These are phyloP conservation scores for Sporobolomyces pararoseus DNA, from an alignment of 768 basidiomycete species.

Conservation along the genomic window DNA sequence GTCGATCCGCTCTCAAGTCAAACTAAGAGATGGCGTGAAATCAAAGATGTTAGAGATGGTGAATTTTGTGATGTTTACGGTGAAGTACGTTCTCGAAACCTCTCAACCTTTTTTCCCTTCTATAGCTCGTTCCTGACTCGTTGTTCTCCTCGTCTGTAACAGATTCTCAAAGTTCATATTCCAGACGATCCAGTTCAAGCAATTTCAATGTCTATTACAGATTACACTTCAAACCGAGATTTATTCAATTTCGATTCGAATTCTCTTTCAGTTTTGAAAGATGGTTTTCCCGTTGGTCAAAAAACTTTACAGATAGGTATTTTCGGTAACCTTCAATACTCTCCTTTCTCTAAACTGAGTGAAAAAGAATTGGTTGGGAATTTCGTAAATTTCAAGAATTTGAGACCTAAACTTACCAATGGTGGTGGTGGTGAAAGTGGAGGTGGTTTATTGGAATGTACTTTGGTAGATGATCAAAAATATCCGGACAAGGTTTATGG, in stretches of 20 bases:
- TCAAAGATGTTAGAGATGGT: not conserved
- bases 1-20: too few relatives aligned
- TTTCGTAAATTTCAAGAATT: not conserved
- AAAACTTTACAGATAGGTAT: slow-evolving; percentile 12
- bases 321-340: slow-evolving; percentile 8
- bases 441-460: not conserved
- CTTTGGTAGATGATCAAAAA: slow-evolving; percentile 2
- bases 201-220: slow-evolving; percentile 17
- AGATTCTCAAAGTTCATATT: slow-evolving; percentile 9
- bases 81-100: too few relatives aligned
- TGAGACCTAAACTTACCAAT: slow-evolving; percentile 6
- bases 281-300: not conserved
- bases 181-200: not conserved
- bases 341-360: not conserved
- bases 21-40: not conserved
- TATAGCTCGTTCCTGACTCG: not conserved
- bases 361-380: not conserved
- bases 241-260: not conserved
- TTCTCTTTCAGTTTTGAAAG: not conserved
- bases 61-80: slow-evolving; percentile 5
- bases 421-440: too few relatives aligned
- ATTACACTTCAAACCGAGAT: slow-evolving; percentile 11
- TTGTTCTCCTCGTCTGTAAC: not conserved
- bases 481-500: not conserved
- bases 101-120: not conserved